Evolutionary conservation across 345 rosid species (phyloP).

Genomic region (Passiflora organensis): DNA sequence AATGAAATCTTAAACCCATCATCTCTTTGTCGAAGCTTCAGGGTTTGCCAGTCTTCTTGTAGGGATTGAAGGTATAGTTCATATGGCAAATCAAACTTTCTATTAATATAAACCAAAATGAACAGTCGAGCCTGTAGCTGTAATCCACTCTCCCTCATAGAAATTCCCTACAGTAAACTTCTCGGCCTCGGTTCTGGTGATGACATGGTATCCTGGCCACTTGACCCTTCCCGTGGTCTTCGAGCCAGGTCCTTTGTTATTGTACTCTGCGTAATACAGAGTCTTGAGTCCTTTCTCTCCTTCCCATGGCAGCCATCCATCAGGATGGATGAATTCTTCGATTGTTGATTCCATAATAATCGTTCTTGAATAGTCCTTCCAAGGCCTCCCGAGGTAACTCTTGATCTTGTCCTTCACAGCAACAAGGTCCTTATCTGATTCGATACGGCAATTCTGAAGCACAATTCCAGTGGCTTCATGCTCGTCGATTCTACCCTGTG

Average conservation of each 20-base stretch:
- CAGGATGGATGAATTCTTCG: constrained; percentile 60
- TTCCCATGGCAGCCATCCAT: constrained; percentile 68
- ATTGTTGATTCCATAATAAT: constrained; percentile 67
- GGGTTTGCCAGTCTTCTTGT: not conserved
- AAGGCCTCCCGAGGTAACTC: constrained; percentile 79
- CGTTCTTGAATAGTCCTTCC: constrained; percentile 63
- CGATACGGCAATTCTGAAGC: constrained; percentile 60
- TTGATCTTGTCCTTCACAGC: constrained; percentile 31
- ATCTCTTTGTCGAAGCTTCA: not conserved
- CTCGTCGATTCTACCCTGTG: constrained; percentile 56
- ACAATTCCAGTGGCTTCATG: constrained; percentile 70
- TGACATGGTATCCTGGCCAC: constrained; percentile 61
- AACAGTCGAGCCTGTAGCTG: constrained; percentile 5
- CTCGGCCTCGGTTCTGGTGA: constrained; percentile 42
- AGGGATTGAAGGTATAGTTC: not conserved
- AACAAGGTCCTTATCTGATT: constrained; percentile 39
- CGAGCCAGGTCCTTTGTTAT: constrained; percentile 57
- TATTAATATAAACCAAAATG: constrained; percentile 13
- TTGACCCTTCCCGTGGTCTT: constrained; percentile 45
- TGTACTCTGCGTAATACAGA: constrained; percentile 62
- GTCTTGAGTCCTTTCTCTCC: constrained; percentile 48
- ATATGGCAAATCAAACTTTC: too few relatives aligned
- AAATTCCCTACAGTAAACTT: constrained; percentile 57
- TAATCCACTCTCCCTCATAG: constrained; percentile 45
- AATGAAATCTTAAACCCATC: not conserved